Evolutionary conservation across 768 basidiomycete species (phyloP).

Genomic region (Boletales sp.): DNA sequence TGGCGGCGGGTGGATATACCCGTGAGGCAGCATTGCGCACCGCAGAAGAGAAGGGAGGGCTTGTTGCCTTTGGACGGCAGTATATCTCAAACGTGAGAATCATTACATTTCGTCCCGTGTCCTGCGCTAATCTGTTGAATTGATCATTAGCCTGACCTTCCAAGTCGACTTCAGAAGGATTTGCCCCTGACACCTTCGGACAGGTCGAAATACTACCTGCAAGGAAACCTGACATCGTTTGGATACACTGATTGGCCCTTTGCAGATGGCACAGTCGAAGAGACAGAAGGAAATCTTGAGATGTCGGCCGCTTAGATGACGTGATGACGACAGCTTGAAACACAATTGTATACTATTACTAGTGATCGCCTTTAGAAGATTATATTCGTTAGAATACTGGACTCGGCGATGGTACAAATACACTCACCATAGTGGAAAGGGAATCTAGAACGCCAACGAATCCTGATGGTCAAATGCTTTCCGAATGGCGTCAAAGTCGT

Average conservation of each 20-base stretch:
- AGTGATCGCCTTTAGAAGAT: no score
- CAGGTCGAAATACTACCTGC: conserved; percentile 22
- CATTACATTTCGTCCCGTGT: not conserved
- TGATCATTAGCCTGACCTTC: conserved; percentile 28
- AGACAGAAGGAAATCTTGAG: no score
- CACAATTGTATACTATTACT: no score
- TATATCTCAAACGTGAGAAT: conserved; percentile 3
- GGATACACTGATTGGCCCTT: conserved; percentile 31
- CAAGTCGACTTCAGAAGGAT: conserved; percentile 16
- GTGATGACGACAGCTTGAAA: no score
- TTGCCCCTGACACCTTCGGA: conserved; percentile 16
- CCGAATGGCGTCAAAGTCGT: no score
- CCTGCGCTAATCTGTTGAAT: not conserved
- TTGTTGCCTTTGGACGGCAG: no score
- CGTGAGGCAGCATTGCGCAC: not conserved
- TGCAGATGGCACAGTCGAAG: conserved; percentile 5
- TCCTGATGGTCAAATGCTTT: no score
- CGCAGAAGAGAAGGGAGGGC: conserved; percentile 2
- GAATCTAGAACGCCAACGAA: no score
- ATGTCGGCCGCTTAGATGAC: no score
- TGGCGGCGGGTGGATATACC: not conserved
- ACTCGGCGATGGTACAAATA: no score
- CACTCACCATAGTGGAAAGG: no score
- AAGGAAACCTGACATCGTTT: conserved; percentile 16
- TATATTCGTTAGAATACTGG: no score